Conservation (phyloP, 768 basidiomycete species). For the Psilocybe sp. region DNA sequence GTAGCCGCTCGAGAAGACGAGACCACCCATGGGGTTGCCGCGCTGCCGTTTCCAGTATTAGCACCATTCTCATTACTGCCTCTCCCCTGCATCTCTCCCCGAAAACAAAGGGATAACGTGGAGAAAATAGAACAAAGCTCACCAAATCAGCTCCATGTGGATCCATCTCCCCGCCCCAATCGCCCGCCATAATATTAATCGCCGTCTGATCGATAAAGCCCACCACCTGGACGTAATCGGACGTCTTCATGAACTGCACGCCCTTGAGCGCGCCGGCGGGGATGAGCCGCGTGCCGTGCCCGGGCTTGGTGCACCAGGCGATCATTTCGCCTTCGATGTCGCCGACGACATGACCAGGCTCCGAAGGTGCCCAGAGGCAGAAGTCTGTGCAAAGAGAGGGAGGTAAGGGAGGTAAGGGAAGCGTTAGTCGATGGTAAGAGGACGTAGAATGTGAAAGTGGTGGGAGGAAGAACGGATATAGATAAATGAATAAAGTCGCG, state of each 20-base stretch:
- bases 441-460: too few species aligned
- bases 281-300: slow-evolving; percentile 70
- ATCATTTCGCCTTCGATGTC: slow-evolving; percentile 73
- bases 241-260: slow-evolving; percentile 61
- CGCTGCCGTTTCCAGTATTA: slow-evolving; percentile 33
- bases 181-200: slow-evolving; percentile 50
- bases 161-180: slow-evolving; percentile 75
- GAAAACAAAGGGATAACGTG: neutral
- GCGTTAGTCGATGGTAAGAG: too few species aligned
- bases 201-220: slow-evolving; percentile 61
- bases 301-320: slow-evolving; percentile 73
- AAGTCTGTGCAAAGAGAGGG: slow-evolving; percentile 25
- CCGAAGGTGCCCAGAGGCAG: slow-evolving; percentile 63
- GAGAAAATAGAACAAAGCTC: slow-evolving; percentile 2
- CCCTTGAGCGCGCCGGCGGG: slow-evolving; percentile 62
- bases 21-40: slow-evolving; percentile 74
- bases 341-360: slow-evolving; percentile 53
- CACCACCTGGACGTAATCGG: slow-evolving; percentile 56
- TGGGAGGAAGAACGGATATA: too few species aligned
- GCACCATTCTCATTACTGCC: neutral
- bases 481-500: too few species aligned
- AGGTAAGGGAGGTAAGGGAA: too few species aligned
- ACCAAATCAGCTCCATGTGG: slow-evolving; percentile 64
- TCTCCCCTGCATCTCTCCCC: neutral
- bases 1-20: slow-evolving; percentile 56